These are phyloP conservation scores for Yarrowia sp. DNA, from an alignment of 805 yeast genomes.

Conservation along the genomic window DNA sequence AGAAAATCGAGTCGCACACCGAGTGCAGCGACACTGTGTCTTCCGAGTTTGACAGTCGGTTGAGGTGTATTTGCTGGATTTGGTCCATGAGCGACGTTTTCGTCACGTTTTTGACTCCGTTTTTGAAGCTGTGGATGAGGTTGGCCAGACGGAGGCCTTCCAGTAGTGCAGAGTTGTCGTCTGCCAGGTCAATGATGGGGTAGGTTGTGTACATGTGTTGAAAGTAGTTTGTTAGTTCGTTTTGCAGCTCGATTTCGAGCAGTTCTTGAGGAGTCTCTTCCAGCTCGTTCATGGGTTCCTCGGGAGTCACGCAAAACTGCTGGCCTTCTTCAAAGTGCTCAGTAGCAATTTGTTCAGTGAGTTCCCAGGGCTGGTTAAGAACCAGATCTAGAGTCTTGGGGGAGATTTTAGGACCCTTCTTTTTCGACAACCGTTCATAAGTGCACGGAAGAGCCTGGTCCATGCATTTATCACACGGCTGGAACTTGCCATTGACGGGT, in stretches of 20 bases:
- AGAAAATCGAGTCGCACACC: conserved; percentile 2
- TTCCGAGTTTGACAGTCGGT: background rate
- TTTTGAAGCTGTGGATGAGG: background rate
- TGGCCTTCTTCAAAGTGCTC: background rate
- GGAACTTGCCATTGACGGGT: conserved; percentile 3
- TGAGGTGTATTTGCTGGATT: background rate
- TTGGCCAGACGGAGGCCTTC: background rate
- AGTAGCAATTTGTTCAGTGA: background rate
- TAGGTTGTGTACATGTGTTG: conserved; percentile 3
- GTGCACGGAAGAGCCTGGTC: background rate
- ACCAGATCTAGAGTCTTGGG: conserved; percentile 3
- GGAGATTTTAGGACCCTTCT: conserved; percentile 5
- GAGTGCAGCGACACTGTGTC: background rate
- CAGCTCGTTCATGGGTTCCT: no score
- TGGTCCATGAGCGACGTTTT: background rate
- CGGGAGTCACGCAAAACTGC: background rate
- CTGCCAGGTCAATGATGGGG: background rate
- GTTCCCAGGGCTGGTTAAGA: conserved; percentile 8
- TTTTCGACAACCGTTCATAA: background rate
- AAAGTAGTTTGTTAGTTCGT: background rate
- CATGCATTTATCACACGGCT: background rate
- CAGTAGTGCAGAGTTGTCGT: background rate
- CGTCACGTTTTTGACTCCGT: background rate
- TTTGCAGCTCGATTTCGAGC: background rate
- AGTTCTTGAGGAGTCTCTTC: background rate